Conservation (phyloP, 345 rosid genomes). For the Hevea brasiliensis region DNA sequence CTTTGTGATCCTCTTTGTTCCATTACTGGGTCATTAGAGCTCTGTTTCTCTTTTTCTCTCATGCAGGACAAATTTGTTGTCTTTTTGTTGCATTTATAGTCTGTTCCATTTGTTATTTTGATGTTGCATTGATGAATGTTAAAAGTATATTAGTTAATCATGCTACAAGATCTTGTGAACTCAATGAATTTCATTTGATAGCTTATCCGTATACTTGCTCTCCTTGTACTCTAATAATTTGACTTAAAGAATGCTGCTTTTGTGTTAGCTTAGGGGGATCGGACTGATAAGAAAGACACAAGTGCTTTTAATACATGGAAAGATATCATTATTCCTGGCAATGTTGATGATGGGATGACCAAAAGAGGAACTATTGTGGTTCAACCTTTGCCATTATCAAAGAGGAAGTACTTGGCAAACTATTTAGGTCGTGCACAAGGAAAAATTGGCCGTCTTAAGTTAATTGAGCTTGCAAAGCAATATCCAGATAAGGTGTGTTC, state of each 20-base stretch:
- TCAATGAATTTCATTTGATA: not conserved
- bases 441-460: slow-evolving; percentile 75
- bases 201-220: not conserved
- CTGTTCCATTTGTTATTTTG: not conserved
- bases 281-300: slow-evolving; percentile 87
- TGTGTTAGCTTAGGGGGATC: slow-evolving; percentile 68
- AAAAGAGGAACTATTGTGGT: slow-evolving; percentile 46
- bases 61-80: not conserved
- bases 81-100: not conserved
- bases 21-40: not conserved
- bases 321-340: slow-evolving; percentile 94
- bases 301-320: slow-evolving; percentile 97
- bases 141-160: not conserved
- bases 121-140: not conserved
- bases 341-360: slow-evolving; percentile 89
- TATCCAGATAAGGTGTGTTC: slow-evolving; percentile 71
- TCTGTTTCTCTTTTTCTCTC: not conserved
- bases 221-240: not conserved
- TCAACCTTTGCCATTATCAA: slow-evolving; percentile 72
- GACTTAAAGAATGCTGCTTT: slow-evolving; percentile 12
- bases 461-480: slow-evolving; percentile 80
- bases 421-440: slow-evolving; percentile 94
- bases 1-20: not conserved
- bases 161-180: not conserved
- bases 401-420: slow-evolving; percentile 81